These are phyloP conservation scores for Drechslerella stenobrocha DNA, from an alignment of 2,329 filamentous ascomycete species.

Conservation along the genomic window DNA sequence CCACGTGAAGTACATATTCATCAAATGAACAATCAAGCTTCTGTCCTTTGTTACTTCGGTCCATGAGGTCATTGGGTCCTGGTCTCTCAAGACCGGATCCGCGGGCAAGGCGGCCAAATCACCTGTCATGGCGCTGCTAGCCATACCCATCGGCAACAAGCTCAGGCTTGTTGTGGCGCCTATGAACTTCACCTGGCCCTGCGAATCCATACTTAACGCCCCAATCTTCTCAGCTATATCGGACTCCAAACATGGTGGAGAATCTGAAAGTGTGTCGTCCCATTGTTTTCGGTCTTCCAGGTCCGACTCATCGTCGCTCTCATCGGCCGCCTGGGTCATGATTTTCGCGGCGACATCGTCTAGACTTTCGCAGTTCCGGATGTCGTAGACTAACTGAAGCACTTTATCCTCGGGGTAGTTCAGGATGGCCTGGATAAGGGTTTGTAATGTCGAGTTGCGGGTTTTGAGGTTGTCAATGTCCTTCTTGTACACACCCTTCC, in stretches of 20 bases:
- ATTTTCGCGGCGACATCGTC: conserved; percentile 67
- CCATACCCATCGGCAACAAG: conserved; percentile 46
- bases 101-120: conserved; percentile 23
- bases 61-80: conserved; percentile 78
- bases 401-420: conserved; percentile 83
- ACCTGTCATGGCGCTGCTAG: conserved; percentile 46
- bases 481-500: conserved; percentile 95
- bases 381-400: conserved; percentile 75
- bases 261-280: conserved; percentile 61
- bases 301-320: conserved; percentile 54
- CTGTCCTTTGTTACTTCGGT: conserved; percentile 80
- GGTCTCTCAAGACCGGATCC: conserved; percentile 33
- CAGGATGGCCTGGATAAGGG: conserved; percentile 87
- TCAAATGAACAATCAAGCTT: conserved; percentile 77
- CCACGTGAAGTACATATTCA: conserved; percentile 98
- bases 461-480: conserved; percentile 88
- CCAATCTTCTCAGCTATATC: conserved; percentile 49
- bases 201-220: conserved; percentile 39
- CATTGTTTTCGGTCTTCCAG: conserved; percentile 57
- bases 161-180: conserved; percentile 42
- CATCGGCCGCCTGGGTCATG: conserved; percentile 60
- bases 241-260: conserved; percentile 60
- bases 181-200: conserved; percentile 45
- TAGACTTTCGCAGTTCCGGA: conserved; percentile 79
- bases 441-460: conserved; percentile 81